These are phyloP conservation scores for Globisporangium abappressorium DNA, from an alignment of 352 stramenopile genomes.

Conservation along the genomic window DNA sequence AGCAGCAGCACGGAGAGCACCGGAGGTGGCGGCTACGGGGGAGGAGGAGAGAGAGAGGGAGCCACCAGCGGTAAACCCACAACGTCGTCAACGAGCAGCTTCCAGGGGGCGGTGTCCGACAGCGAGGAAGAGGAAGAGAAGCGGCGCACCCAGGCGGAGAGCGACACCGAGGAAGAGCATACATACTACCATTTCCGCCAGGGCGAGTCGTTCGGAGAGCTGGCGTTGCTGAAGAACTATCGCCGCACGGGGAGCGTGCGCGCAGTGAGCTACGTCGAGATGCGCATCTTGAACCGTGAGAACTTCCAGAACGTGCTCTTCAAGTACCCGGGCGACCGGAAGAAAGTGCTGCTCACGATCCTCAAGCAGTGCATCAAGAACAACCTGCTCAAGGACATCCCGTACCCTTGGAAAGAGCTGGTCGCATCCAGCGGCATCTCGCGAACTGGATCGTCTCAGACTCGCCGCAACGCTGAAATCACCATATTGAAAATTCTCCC, in stretches of 20 bases:
- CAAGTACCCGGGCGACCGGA: slow-evolving; percentile 33
- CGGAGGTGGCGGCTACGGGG: background rate
- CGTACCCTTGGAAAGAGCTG: slow-evolving; percentile 7
- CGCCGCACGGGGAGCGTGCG: slow-evolving; percentile 36
- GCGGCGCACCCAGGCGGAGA: background rate
- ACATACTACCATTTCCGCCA: slow-evolving; percentile 6
- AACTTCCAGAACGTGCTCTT: slow-evolving; percentile 37
- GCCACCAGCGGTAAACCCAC: background rate
- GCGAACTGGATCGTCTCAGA: background rate
- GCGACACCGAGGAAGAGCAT: background rate
- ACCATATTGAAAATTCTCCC: background rate
- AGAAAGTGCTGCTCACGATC: background rate
- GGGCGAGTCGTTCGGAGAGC: slow-evolving; percentile 45
- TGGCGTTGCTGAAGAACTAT: slow-evolving; percentile 60
- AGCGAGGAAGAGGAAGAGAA: background rate
- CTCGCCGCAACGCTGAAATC: background rate
- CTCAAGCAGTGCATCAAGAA: slow-evolving; percentile 5
- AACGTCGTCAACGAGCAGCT: slow-evolving; percentile 4
- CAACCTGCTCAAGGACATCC: slow-evolving; percentile 11
- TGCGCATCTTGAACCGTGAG: slow-evolving; percentile 42
- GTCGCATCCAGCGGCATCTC: background rate
- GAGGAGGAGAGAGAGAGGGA: too few species aligned
- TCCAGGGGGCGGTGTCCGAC: slow-evolving; percentile 15
- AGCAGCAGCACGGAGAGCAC: slow-evolving; percentile 29
- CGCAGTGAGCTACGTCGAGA: slow-evolving; percentile 47